These are phyloP conservation scores for Rehmannia glutinosa DNA, from an alignment of 257 asterid genomes.

Conservation along the genomic window DNA sequence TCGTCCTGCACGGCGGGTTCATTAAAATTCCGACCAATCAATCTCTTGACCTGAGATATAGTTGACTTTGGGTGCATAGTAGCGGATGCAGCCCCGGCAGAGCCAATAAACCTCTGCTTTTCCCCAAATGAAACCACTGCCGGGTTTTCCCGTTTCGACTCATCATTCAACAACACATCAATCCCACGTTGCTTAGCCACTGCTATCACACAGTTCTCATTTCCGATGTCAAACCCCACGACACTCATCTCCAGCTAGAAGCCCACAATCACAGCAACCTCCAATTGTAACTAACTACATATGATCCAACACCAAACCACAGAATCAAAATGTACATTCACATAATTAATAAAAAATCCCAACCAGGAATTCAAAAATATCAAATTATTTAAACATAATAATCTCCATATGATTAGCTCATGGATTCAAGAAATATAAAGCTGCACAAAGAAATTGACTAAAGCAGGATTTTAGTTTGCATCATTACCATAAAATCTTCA, in stretches of 20 bases:
- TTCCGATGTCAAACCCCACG: slow-evolving; percentile 90
- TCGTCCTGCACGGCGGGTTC: slow-evolving; percentile 73
- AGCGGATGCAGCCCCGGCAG: slow-evolving; percentile 92
- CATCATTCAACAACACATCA: slow-evolving; percentile 84
- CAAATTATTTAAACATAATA: slow-evolving; percentile 3
- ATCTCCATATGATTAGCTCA: slow-evolving; percentile 5
- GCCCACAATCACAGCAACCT: slow-evolving; percentile 11
- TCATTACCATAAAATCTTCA: slow-evolving; percentile 4
- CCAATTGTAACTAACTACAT: slow-evolving; percentile 2
- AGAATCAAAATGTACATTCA: slow-evolving; percentile 16
- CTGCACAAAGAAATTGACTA: background rate
- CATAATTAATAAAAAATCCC: too few species aligned
- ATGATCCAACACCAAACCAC: slow-evolving; percentile 17
- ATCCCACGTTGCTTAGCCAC: slow-evolving; percentile 82
- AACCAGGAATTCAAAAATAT: too few species aligned
- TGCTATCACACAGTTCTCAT: slow-evolving; percentile 89
- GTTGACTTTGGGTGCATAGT: slow-evolving; percentile 92
- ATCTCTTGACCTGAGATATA: slow-evolving; percentile 83
- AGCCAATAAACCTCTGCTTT: slow-evolving; percentile 87
- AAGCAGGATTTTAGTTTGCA: background rate
- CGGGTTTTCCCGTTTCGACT: slow-evolving; percentile 89
- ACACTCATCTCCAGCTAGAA: slow-evolving; percentile 61
- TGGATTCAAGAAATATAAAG: background rate
- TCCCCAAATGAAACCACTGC: slow-evolving; percentile 88
- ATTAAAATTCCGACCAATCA: slow-evolving; percentile 62